Percentiles rank a stretch among this genome's conserved stretches.
Conservation (phyloP, 2,329 filamentous ascomycete species). For the Diaporthe citrichinensis region DNA sequence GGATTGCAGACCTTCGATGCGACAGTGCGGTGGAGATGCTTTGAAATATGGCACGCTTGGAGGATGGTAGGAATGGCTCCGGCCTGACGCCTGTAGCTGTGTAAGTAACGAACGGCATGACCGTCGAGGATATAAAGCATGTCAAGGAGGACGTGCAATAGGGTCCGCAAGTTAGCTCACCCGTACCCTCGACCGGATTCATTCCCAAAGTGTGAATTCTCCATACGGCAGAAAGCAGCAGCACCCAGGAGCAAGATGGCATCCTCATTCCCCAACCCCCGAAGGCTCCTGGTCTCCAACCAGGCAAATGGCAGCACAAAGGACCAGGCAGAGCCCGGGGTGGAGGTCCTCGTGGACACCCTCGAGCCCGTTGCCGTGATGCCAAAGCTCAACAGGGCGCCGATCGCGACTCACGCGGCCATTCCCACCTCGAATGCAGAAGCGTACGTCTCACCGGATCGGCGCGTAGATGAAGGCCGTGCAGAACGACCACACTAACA, state of each 20-base stretch:
- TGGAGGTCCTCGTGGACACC: slow-evolving; percentile 24
- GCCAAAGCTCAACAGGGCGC: slow-evolving; percentile 18
- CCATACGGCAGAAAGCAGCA: not conserved
- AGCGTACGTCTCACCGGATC: slow-evolving; percentile 40
- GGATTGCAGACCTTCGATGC: not conserved
- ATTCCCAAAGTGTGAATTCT: not conserved
- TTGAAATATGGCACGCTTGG: not conserved
- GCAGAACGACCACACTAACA: not conserved
- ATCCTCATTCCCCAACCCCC: slow-evolving; percentile 22
- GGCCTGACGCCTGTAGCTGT: no score
- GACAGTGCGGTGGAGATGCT: not conserved
- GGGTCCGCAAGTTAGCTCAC: not conserved
- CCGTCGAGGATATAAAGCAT: not conserved
- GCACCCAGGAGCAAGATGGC: not conserved
- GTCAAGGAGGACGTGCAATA: not conserved
- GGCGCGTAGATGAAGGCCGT: not conserved
- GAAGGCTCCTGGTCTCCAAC: slow-evolving; percentile 29
- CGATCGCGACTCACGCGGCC: slow-evolving; percentile 21
- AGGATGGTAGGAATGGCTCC: not conserved
- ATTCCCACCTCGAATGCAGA: slow-evolving; percentile 42
- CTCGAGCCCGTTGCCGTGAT: slow-evolving; percentile 11
- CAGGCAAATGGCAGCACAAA: not conserved
- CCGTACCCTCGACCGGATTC: not conserved
- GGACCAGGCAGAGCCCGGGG: slow-evolving; percentile 24
- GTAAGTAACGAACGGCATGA: no score